Base-by-base conservation (phyloP, 331 rosid genomes). In the Quercus lobata region DNA sequence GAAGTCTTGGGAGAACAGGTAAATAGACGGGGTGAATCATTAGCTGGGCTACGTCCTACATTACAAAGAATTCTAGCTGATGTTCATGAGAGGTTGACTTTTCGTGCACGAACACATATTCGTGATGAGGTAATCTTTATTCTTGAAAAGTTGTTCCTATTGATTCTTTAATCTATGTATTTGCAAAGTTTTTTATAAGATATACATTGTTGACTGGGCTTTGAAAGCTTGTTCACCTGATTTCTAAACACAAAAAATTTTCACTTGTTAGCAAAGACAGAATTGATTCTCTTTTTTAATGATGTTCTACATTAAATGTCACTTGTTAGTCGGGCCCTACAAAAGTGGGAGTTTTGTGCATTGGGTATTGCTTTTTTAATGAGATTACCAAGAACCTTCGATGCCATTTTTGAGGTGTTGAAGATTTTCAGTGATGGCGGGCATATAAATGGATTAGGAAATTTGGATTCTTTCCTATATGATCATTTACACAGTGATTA, bases 21-120 rank as follows among this genome's bases (percentile, higher is more conserved):
- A 80, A 91, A 79, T 84, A 89, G 93, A 78, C 83, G 86, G 79
- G 86, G 91, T 73, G 99, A 93, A 88, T 90, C 98, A 44, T 82
- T 96, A 72, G 93, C 89, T 77, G 98, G 97, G 75, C 85, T 96
- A 77, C 90, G 86, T 73, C 97, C 98, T 75, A 96, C 97, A 52
- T 89, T 96, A 77, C 89, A 93, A 81, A 96, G 99, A 84, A 93
- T 96, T 88, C 89, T 96, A 55, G 99, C 97, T 29, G 99, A 96
- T 84, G 92, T 96, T 79, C 99, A 93, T 55, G 99, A 96, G 87
- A 90, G 99, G 76, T 80, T 93, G 79, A 96, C 99, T 73, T 96
- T 96, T 75, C 98, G 98, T 81, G 98, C 99, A 58, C 89, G 99
- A 75, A 96, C 98, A 57, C 92, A 96, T 81, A 86, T 96, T 77